Percentiles rank a stretch among this genome's conserved stretches.
phyloP scores from a whole-genome alignment of 495 filamentous ascomycete genomes.

The Aspergillus egyptiacus region DNA sequence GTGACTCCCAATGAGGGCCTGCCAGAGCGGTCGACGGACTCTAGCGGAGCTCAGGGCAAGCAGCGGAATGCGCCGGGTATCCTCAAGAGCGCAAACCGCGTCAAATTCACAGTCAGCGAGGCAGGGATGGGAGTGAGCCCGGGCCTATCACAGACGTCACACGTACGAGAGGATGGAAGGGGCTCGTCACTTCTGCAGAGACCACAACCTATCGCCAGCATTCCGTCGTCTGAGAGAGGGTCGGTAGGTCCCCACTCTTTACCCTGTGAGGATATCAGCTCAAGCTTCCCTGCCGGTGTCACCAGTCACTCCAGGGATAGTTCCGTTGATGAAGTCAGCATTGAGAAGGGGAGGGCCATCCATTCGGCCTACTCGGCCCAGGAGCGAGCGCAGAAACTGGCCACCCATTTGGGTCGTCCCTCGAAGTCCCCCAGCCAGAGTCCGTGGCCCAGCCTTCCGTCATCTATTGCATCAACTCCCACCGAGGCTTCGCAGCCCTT shows the following conservation, averaged over 20 bases:
- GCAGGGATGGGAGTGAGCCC: conserved; percentile 18
- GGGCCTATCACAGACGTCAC: conserved; percentile 24
- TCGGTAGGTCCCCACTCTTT: conserved; percentile 21
- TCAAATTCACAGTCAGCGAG: conserved; percentile 31
- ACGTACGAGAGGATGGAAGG: conserved; percentile 29
- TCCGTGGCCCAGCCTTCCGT: conserved; percentile 24
- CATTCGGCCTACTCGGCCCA: conserved; percentile 31
- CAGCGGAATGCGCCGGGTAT: conserved; percentile 40
- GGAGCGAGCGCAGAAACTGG: conserved; percentile 29
- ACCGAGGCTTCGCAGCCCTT: conserved; percentile 24
- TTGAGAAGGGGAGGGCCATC: conserved; percentile 36
- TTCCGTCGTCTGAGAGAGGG: conserved; percentile 33
- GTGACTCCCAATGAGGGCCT: conserved; percentile 22
- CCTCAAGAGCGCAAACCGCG: conserved; percentile 35
- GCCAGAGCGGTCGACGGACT: conserved; percentile 17
- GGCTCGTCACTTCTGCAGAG: conserved; percentile 31
- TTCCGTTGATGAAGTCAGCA: conserved; percentile 33
- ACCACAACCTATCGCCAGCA: conserved; percentile 36
- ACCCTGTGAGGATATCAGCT: conserved; percentile 26
- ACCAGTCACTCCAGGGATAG: conserved; percentile 25
- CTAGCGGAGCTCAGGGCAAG: conserved; percentile 27
- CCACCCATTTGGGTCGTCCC: conserved; percentile 31
- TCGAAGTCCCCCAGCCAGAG: conserved; percentile 31
- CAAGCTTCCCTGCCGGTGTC: conserved; percentile 29
- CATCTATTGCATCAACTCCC: conserved; percentile 30